phyloP scores from a whole-genome alignment of 75 land plant genomes.

The Selaginella tamariscina region DNA sequence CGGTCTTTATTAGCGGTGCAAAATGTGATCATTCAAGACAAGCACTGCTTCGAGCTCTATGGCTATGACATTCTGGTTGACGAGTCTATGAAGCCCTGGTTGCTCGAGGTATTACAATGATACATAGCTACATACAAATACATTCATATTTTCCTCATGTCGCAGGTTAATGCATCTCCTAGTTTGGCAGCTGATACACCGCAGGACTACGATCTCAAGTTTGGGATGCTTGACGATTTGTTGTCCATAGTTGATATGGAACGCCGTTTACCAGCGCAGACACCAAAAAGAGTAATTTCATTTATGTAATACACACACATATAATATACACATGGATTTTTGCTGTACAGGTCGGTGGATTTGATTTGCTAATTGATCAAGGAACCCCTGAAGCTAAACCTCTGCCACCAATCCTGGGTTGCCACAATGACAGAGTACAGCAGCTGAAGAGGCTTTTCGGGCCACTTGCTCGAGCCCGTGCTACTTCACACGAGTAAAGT shows the following conservation, averaged over 20 bases:
- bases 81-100: constrained; percentile 29
- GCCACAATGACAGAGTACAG: constrained; percentile 21
- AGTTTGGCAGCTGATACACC: constrained; percentile 35
- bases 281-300: constrained; percentile 2
- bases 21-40: constrained; percentile 35
- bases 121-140: not conserved
- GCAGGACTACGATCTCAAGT: constrained; percentile 28
- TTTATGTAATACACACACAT: not conserved
- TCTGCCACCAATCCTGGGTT: constrained; percentile 19
- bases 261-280: constrained; percentile 21
- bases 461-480: not conserved
- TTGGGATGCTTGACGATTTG: constrained; percentile 32
- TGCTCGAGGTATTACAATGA: constrained; percentile 25
- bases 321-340: not conserved
- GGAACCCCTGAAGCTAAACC: constrained; percentile 13
- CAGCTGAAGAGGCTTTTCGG: constrained; percentile 17
- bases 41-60: constrained; percentile 37
- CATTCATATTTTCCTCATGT: not conserved
- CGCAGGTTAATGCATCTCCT: constrained; percentile 33
- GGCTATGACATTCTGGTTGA: constrained; percentile 35
- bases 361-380: constrained; percentile 30
- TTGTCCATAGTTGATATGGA: constrained; percentile 32
- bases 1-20: constrained; percentile 29
- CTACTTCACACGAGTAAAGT: not conserved
- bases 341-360: constrained; percentile 27